phyloP scores from a whole-genome alignment of 768 basidiomycete genomes.

The Harrya chromipes region DNA sequence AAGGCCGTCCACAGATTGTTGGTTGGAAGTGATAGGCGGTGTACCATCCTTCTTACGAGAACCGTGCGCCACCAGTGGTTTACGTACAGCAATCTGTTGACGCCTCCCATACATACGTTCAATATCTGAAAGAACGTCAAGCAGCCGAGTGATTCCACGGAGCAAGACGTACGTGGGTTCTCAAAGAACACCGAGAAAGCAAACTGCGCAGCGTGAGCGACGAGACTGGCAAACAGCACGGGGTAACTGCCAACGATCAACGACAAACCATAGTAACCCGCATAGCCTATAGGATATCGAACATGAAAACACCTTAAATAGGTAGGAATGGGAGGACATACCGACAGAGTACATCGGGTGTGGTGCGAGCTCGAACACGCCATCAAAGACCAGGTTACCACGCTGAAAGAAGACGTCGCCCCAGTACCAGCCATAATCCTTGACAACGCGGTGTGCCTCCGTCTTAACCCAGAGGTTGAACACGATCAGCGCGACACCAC shows the following conservation, averaged over 20 bases:
- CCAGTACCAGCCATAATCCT: constrained; percentile 99
- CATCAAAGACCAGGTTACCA: constrained; percentile 93
- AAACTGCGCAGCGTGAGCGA: constrained; percentile 94
- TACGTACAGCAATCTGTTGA: constrained; percentile 84
- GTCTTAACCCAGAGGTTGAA: constrained; percentile 99
- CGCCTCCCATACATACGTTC: constrained; percentile 91
- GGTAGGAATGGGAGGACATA: constrained; percentile 19
- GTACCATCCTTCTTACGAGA: constrained; percentile 12
- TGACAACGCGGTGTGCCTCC: constrained; percentile 96
- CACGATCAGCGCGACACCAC: constrained; percentile 77
- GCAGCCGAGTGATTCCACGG: neutral
- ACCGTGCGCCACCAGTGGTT: constrained; percentile 46
- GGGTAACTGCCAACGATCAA: constrained; percentile 86
- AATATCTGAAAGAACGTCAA: constrained; percentile 57
- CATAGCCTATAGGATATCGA: constrained; percentile 58
- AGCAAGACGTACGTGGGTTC: constrained; percentile 78
- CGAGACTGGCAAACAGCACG: constrained; percentile 91
- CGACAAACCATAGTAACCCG: constrained; percentile 96
- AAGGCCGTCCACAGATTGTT: constrained; percentile 29
- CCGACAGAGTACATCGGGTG: constrained; percentile 97
- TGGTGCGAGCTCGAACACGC: constrained; percentile 92
- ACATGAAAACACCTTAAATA: neutral
- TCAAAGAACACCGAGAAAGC: constrained; percentile 95
- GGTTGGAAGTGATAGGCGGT: constrained; percentile 12
- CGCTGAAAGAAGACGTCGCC: constrained; percentile 91